Base-by-base conservation (phyloP, 169 alveolate genomes). In the Cryptosporidium canis region DNA sequence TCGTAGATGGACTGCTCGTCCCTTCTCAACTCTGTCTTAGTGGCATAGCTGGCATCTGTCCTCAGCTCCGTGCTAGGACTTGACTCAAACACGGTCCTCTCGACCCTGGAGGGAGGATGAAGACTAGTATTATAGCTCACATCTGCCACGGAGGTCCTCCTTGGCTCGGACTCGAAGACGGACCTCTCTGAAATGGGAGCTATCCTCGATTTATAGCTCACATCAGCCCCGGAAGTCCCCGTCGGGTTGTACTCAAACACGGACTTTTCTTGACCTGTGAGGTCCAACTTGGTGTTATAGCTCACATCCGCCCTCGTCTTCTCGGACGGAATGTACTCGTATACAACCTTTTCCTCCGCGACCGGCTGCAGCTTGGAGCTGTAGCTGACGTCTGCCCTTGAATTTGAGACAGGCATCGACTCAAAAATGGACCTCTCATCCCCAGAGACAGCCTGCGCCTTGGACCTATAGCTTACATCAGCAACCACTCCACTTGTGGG, bases 341-440 rank as follows among this genome's bases (percentile, higher is more conserved):
- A 70, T 29, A 51, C 8, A 29, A 58, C 11, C 27, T 70, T 70
- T 37, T 70, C 84, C n/a, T 70, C 67, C 39, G 1, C 53, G 7
- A 12, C 33, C 27, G 41, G 24, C 16, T 5, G 39, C 24, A 41
- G 14, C 47, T 68, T 68, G n/a, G 83, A 68, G 27, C 53, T 47
- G 24, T 70, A 70, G 2, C 67, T 55, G 47, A 18, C 67, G 39
- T 70, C 84, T 21, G 84, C 84, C 11, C 16, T 70, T 0, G 84
- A 70, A 27, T 48, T 39, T 12, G 24, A 21, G 14, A 24, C 8
- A 12, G 84, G 68, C 8, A 35, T 21, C 12, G 87, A 77, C 31
- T 58, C 87, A 33, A 35, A 77, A n/a, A 55, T 18, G 16, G 87
- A 41, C 44, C n/a, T 55, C 33, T 58, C 72, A 5, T 41, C 35